Evolutionary conservation across 805 yeast species (phyloP), one percentile per base, ranked within the genome.

Genomic region (Saturnispora mendoncae): DNA sequence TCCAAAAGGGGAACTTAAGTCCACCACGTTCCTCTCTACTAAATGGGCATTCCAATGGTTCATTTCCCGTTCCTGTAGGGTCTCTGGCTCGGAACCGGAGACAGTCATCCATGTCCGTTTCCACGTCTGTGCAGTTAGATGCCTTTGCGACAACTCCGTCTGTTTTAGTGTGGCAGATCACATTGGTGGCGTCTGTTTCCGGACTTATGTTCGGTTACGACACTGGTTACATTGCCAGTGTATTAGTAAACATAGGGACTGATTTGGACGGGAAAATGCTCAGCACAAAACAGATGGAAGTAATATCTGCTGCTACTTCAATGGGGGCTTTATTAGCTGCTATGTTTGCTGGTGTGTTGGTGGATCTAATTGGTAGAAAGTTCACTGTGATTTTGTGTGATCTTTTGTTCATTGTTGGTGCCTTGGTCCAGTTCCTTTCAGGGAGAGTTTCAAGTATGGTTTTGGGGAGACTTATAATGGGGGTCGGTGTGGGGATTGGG

Each of bases 181-280:
- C 95, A 0, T 66, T 79, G 39, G 78, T 79, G 15, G 78, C 96
- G 0, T 87, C 96, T 7, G 79, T 90, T 47, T 87, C 96, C 0
- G 97, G 97, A 1, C 86, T 88, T 63, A 76, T 90, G 86, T 90
- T 90, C 63, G 98, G 98, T 50, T 90, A 90, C 56, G 98, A 90
- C 60, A 90, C 97, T 1, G 97, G 97, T 50, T 90, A 88, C 62
- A 87, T 90, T 30, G 88, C 97, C 4, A 79, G 94, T 17, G 97
- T 97, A 0, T 68, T 90, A 53, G 95, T 88, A 17, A 77, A 87
- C 31, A 77, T 90, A 35, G 87, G 88, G 3, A 13, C 33, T 9
- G 74, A 77, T 5, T 95, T 84, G 58, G 71, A 88, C 46, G 74
- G 76, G 50, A 69, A 70, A 43, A 51, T 57, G 0, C 68, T 88